Conservation (phyloP, 345 rosid species). For the Brassica juncea region DNA sequence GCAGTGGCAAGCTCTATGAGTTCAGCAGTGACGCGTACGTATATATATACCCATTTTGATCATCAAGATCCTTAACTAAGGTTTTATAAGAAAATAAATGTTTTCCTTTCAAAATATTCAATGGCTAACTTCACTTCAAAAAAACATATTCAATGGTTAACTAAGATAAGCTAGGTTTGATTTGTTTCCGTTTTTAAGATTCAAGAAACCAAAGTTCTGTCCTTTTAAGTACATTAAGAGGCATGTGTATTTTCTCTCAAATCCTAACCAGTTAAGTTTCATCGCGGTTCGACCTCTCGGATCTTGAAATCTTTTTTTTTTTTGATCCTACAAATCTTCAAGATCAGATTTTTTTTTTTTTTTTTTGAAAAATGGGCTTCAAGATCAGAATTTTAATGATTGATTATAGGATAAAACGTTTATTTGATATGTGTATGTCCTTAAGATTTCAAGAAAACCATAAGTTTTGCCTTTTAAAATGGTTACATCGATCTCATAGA, state of each 20-base stretch:
- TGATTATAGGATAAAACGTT: neutral
- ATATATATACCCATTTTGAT: neutral
- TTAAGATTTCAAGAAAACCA: neutral
- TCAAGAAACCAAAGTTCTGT: slow-evolving; percentile 15
- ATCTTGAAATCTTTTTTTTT: neutral
- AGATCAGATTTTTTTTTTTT: neutral
- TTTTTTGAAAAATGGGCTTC: no score
- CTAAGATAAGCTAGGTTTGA: neutral
- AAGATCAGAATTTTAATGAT: neutral
- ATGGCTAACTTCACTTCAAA: neutral
- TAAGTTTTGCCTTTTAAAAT: neutral
- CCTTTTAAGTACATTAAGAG: neutral
- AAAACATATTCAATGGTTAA: neutral
- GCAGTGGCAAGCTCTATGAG: slow-evolving; percentile 89
- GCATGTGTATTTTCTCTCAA: neutral
- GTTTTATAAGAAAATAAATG: neutral
- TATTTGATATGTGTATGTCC: neutral
- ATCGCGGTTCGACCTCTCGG: neutral
- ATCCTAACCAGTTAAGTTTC: neutral
- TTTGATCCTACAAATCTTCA: neutral
- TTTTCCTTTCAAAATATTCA: neutral
- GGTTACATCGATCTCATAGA: neutral
- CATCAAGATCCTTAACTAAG: neutral
- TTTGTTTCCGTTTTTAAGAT: neutral
- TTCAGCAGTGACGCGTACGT: slow-evolving; percentile 53